A percentile compares a stretch with the other conserved stretches of the same genome.
Evolutionary conservation across 148 eudicot species (phyloP).

Genomic region (Chenopodium berlandieri): DNA sequence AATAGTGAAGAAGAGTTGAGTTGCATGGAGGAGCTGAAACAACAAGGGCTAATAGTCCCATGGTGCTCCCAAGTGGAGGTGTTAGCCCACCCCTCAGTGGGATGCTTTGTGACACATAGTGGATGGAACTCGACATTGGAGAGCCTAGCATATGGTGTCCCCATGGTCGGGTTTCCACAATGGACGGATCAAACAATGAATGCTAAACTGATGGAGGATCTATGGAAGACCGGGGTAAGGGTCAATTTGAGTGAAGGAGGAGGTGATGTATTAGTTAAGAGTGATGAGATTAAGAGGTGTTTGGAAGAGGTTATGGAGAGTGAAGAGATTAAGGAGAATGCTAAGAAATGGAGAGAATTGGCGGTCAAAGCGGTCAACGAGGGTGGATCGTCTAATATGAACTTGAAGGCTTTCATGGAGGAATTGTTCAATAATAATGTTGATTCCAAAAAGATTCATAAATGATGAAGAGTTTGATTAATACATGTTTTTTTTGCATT

Average conservation of each 20-base stretch:
- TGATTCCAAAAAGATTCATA: not conserved
- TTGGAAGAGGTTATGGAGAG: slow-evolving; percentile 40
- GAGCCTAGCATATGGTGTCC: slow-evolving; percentile 47
- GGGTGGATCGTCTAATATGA: slow-evolving; percentile 46
- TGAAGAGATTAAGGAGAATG: slow-evolving; percentile 34
- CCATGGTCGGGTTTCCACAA: slow-evolving; percentile 51
- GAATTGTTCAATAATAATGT: slow-evolving; percentile 7
- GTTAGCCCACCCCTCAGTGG: slow-evolving; percentile 37
- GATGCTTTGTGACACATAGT: slow-evolving; percentile 57
- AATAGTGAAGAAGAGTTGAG: slow-evolving; percentile 25
- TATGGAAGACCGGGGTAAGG: slow-evolving; percentile 49
- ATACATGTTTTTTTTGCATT: not conserved
- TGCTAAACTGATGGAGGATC: slow-evolving; percentile 50
- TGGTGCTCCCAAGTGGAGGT: slow-evolving; percentile 58
- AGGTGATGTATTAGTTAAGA: slow-evolving; percentile 33
- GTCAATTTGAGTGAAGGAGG: slow-evolving; percentile 23
- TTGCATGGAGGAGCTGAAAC: slow-evolving; percentile 40
- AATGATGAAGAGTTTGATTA: not conserved
- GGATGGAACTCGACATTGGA: slow-evolving; percentile 73
- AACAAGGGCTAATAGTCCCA: slow-evolving; percentile 36
- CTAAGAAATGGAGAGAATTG: slow-evolving; percentile 37
- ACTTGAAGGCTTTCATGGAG: slow-evolving; percentile 38
- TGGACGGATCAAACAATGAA: slow-evolving; percentile 55
- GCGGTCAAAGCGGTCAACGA: slow-evolving; percentile 40
- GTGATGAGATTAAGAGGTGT: slow-evolving; percentile 49